These are phyloP conservation scores for Fraxinus ornus DNA, from an alignment of 305 asterid species.

Conservation along the genomic window DNA sequence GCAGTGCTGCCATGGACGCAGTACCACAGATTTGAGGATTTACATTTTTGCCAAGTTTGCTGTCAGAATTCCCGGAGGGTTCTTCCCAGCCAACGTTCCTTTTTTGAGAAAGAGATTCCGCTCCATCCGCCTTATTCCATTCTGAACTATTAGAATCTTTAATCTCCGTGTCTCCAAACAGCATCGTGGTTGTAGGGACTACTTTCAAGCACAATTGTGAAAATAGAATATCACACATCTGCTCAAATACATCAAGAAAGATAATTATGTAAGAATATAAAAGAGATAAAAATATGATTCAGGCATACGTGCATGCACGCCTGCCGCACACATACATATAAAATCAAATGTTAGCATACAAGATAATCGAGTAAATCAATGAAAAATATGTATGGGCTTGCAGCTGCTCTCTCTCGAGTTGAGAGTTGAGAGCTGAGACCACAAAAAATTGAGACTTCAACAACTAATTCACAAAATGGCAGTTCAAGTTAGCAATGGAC, in stretches of 20 bases:
- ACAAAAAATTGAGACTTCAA: slow-evolving; percentile 4
- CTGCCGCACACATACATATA: slow-evolving; percentile 3
- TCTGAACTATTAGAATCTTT: slow-evolving; percentile 53
- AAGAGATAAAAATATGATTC: not conserved
- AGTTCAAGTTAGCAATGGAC: slow-evolving; percentile 11
- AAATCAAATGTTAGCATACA: not conserved
- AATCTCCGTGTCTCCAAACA: slow-evolving; percentile 49
- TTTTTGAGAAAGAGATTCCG: slow-evolving; percentile 37
- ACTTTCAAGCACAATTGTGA: slow-evolving; percentile 96
- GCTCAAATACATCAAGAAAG: slow-evolving; percentile 36
- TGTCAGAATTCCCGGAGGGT: slow-evolving; percentile 45
- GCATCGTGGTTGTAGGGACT: slow-evolving; percentile 38
- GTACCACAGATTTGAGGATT: slow-evolving; percentile 55
- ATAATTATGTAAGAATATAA: slow-evolving; percentile 22
- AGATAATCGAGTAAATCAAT: slow-evolving; percentile 5
- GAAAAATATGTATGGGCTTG: not conserved
- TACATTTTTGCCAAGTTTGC: slow-evolving; percentile 43
- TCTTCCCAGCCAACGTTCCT: slow-evolving; percentile 45
- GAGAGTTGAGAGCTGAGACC: slow-evolving; percentile 4
- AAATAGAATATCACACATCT: slow-evolving; percentile 96
- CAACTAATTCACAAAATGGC: not conserved
- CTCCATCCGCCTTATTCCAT: slow-evolving; percentile 52
- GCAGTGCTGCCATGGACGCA: slow-evolving; percentile 90
- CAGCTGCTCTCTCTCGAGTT: not conserved
- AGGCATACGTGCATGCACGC: not conserved